These are phyloP conservation scores for Fusarium brachygibbosum DNA, from an alignment of 2,329 filamentous ascomycete species.

Conservation along the genomic window DNA sequence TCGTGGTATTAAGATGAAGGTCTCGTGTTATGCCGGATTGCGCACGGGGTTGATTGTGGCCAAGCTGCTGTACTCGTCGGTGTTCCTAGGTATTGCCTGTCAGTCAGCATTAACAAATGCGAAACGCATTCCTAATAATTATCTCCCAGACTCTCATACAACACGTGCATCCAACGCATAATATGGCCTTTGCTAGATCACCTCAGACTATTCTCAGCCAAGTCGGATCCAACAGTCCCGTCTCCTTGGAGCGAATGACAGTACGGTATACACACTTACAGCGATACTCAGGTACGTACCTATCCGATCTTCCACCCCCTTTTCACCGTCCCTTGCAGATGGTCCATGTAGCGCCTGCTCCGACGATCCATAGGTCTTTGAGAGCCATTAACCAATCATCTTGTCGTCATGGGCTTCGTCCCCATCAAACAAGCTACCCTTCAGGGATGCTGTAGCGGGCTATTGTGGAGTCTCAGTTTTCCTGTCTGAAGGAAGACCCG, in stretches of 20 bases:
- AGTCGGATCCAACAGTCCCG: slow-evolving; percentile 1
- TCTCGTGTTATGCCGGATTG: slow-evolving; percentile 21
- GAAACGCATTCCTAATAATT: slow-evolving; percentile 41
- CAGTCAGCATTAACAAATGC: slow-evolving; percentile 35
- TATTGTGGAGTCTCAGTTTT: slow-evolving; percentile 14
- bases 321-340: slow-evolving; percentile 24
- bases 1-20: slow-evolving; percentile 17
- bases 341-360: slow-evolving; percentile 32
- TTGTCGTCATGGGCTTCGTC: slow-evolving; percentile 4
- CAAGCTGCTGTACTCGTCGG: background rate
- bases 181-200: slow-evolving; percentile 16
- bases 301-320: slow-evolving; percentile 4
- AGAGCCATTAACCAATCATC: background rate
- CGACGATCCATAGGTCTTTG: slow-evolving; percentile 12
- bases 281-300: slow-evolving; percentile 22
- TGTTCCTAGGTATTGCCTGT: background rate
- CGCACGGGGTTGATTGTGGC: slow-evolving; percentile 8
- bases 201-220: slow-evolving; percentile 3
- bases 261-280: background rate
- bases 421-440: slow-evolving; percentile 48
- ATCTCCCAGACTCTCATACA: slow-evolving; percentile 2
- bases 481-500: slow-evolving; percentile 12
- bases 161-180: slow-evolving; percentile 6
- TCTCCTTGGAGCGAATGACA: background rate
- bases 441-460: slow-evolving; percentile 31